Conservation (phyloP, 805 yeast species). For the Hanseniaspora hatyaiensis region DNA sequence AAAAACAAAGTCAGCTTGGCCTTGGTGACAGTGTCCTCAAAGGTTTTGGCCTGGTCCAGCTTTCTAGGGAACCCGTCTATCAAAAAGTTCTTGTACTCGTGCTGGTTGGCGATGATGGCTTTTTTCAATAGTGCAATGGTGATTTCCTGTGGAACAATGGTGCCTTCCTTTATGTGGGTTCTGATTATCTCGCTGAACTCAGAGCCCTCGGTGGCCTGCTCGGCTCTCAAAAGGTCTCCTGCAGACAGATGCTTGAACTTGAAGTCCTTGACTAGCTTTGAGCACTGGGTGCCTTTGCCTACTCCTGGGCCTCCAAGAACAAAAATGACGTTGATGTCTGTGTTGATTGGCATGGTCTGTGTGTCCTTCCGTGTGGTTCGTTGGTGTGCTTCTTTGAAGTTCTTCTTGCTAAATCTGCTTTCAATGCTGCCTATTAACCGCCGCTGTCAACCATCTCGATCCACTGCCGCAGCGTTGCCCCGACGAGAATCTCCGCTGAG, state of each 20-base stretch:
- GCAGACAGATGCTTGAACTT: slow-evolving; percentile 84
- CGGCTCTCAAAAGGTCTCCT: slow-evolving; percentile 91
- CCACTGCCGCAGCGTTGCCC: too few relatives aligned
- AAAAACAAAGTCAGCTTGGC: slow-evolving; percentile 63
- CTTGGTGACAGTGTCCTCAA: slow-evolving; percentile 66
- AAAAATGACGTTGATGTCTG: slow-evolving; percentile 68
- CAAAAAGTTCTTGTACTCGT: slow-evolving; percentile 46
- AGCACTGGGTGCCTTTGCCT: slow-evolving; percentile 96
- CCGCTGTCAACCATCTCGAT: too few relatives aligned
- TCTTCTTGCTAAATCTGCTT: slow-evolving; percentile 34
- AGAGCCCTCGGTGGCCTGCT: slow-evolving; percentile 72
- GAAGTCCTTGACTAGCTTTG: slow-evolving; percentile 65
- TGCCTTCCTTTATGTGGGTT: slow-evolving; percentile 72
- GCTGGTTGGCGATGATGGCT: slow-evolving; percentile 59
- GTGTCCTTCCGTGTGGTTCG: slow-evolving; percentile 22
- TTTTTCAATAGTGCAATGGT: slow-evolving; percentile 73
- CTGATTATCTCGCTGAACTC: slow-evolving; percentile 77
- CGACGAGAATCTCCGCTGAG: too few relatives aligned
- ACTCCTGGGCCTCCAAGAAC: slow-evolving; percentile 97
- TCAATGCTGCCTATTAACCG: too few relatives aligned
- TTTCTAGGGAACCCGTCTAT: slow-evolving; percentile 96
- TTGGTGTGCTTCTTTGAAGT: slow-evolving; percentile 39
- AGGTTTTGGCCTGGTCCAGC: slow-evolving; percentile 95
- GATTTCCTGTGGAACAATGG: slow-evolving; percentile 84
- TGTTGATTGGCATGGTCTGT: slow-evolving; percentile 30